phyloP scores from a whole-genome alignment of 108 stramenopile species.

The Seminavis robusta region DNA sequence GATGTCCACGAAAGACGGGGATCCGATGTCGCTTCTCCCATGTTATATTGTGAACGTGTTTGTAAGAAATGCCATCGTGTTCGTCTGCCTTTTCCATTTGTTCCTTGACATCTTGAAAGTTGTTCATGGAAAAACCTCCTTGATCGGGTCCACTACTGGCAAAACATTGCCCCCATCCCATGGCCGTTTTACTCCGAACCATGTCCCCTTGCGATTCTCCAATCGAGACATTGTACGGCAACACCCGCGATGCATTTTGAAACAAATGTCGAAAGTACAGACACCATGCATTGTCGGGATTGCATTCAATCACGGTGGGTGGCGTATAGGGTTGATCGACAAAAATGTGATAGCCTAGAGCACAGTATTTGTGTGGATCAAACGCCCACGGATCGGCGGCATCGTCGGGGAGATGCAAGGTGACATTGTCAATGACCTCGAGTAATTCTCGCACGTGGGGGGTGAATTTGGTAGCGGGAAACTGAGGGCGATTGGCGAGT shows the following conservation, averaged over 20 bases:
- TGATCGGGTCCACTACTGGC: conserved; percentile 3
- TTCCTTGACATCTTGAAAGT: conserved; percentile 17
- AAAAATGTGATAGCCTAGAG: not conserved
- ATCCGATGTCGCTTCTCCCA: conserved; percentile 17
- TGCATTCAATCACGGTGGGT: conserved; percentile 10
- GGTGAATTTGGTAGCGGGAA: conserved; percentile 13
- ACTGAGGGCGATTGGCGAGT: too few relatives aligned
- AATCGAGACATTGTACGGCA: conserved; percentile 7
- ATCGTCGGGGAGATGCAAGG: conserved; percentile 2
- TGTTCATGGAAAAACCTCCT: conserved; percentile 6
- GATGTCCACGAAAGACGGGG: conserved; percentile 26
- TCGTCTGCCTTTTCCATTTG: conserved; percentile 9
- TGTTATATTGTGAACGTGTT: not conserved
- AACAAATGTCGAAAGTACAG: not conserved
- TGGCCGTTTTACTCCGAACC: not conserved
- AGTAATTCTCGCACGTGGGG: conserved; percentile 2
- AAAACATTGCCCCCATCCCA: too few relatives aligned
- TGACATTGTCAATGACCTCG: conserved; percentile 1
- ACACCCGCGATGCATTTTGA: not conserved
- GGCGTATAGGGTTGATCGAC: conserved; percentile 1
- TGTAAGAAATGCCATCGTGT: too few relatives aligned
- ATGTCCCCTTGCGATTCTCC: conserved; percentile 7
- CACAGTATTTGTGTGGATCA: not conserved
- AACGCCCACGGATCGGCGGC: conserved; percentile 7
- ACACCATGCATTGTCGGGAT: not conserved